Base-by-base conservation (phyloP, 2,329 filamentous ascomycete genomes). In the Rutstroemia sp. region DNA sequence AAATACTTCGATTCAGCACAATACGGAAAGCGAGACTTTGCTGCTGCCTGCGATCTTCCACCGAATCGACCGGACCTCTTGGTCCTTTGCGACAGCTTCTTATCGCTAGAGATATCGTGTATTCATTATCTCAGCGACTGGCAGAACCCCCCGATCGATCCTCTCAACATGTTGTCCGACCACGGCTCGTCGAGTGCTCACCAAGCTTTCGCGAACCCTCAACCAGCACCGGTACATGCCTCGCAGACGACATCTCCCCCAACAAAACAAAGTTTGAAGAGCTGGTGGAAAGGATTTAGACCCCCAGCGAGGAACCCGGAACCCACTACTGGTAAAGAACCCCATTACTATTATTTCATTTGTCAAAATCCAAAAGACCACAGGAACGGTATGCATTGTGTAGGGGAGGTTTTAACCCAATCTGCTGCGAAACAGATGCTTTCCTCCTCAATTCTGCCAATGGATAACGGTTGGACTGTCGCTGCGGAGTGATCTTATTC, bases 251-350 rank as follows among this genome's bases (percentile, higher is more conserved):
- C 80, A 66, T 90, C 89, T 44, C 89, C 88, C 55, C 89, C 89
- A 30, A 89, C 84, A 63, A 95, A 88, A 75, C 84, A 89, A 70
- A 91, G 96, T 71, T 78, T 97, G 65, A 88, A 91, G 65, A 95
- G 89, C 58, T 99, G 94, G 94, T 97, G 94, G 94, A 96, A 91
- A 73, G 85, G 86, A 67, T 97, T 99, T 75, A 94, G 94, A 75
- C 81, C 88, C 54, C 76, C 80, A 47, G 73, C 77, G 39, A 82
- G 78, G 66, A 76, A 78, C 57, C 77, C 81, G 55, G 81, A 84
- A 63, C 65, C 54, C 46, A 47, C 21, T 47, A 47, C 41, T 52
- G 54, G 54, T 56, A 47, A 56, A 34, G 48, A 51, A 25, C 42
- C 48, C 48, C 8, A 17, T 8, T 30, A n/a, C n/a, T 52, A n/a